These are phyloP conservation scores for Podospora anserina DNA, from an alignment of 495 filamentous ascomycete species.

Conservation along the genomic window DNA sequence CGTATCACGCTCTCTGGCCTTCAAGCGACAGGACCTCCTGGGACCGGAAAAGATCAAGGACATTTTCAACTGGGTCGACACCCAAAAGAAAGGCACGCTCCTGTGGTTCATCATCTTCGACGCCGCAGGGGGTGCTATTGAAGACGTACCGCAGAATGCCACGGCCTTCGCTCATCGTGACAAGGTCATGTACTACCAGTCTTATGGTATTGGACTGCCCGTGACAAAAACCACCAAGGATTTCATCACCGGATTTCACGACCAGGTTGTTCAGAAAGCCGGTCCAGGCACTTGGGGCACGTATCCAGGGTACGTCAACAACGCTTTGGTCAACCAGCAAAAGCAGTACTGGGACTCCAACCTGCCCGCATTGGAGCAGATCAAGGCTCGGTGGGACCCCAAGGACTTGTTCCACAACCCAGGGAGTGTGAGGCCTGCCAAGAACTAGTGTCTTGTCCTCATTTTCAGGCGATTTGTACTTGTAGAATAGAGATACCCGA, in stretches of 20 bases:
- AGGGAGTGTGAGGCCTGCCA: conserved; percentile 50
- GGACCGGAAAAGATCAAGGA: conserved; percentile 37
- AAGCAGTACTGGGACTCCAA: conserved; percentile 57
- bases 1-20: conserved; percentile 53
- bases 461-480: not conserved
- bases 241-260: conserved; percentile 52
- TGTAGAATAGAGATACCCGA: not conserved
- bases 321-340: conserved; percentile 48
- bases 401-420: conserved; percentile 60
- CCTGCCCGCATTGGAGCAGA: conserved; percentile 42
- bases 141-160: conserved; percentile 40
- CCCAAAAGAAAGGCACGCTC: conserved; percentile 43
- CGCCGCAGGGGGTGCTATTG: conserved; percentile 53
- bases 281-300: conserved; percentile 42
- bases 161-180: conserved; percentile 59
- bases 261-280: conserved; percentile 32
- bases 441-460: not conserved
- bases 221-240: conserved; percentile 38
- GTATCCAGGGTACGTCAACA: conserved; percentile 74
- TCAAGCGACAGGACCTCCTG: conserved; percentile 46
- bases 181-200: conserved; percentile 57
- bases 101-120: conserved; percentile 58
- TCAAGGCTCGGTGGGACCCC: conserved; percentile 58
- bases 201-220: conserved; percentile 54
- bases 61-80: conserved; percentile 53